phyloP scores from a whole-genome alignment of 352 stramenopile genomes.

The Phytophthora uliginosa region DNA sequence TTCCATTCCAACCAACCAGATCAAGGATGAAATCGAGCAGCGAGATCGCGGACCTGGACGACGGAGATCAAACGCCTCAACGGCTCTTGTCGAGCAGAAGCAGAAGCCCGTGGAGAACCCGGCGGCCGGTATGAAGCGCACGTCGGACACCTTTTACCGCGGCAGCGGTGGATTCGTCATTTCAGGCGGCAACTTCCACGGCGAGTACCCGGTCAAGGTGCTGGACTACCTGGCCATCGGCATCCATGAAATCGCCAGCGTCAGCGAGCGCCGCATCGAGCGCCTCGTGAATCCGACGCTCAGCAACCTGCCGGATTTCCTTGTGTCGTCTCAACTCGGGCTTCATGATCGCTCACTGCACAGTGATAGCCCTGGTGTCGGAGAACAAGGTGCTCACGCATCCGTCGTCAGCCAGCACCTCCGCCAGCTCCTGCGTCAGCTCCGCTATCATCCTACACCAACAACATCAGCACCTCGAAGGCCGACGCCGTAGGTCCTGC shows the following conservation, averaged over 20 bases:
- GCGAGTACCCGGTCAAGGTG: conserved; percentile 92
- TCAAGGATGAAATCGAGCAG: conserved; percentile 19
- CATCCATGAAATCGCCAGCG: conserved; percentile 86
- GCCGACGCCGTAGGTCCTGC: no score
- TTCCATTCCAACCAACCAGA: conserved; percentile 26
- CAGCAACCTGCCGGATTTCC: conserved; percentile 88
- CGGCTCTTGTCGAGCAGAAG: conserved; percentile 56
- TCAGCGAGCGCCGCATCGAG: conserved; percentile 90
- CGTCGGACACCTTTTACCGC: conserved; percentile 86
- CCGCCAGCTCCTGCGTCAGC: no score
- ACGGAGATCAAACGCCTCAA: conserved; percentile 83
- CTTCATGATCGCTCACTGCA: conserved; percentile 95
- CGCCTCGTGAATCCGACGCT: conserved; percentile 90
- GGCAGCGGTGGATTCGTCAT: conserved; percentile 87
- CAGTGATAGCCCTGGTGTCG: conserved; percentile 84
- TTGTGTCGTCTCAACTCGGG: conserved; percentile 91
- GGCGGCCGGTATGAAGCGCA: conserved; percentile 77
- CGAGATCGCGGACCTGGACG: conserved; percentile 71
- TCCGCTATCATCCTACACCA: no score
- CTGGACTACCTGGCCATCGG: conserved; percentile 93
- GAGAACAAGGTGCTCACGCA: conserved; percentile 94
- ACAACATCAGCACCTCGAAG: no score
- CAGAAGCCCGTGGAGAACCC: conserved; percentile 52
- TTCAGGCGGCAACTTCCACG: conserved; percentile 93
- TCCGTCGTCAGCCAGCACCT: no score